Conservation (phyloP, 2,329 filamentous ascomycete species). For the Iodosphaeria phyllophila region DNA sequence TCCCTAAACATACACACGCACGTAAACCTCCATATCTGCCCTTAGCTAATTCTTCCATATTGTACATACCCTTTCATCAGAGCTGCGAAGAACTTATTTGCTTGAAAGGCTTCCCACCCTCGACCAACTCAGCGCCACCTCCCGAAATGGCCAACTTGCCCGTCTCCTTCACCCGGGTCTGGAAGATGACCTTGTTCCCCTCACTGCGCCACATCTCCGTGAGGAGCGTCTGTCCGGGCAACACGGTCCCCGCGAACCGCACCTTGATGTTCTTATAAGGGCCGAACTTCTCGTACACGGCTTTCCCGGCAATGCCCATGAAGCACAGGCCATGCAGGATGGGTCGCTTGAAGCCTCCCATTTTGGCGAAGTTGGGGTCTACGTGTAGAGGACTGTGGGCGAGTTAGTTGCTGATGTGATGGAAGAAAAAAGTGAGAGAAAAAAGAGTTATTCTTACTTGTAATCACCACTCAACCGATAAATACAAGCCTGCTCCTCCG, state of each 20-base stretch:
- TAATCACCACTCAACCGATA: constrained; percentile 90
- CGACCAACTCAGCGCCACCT: constrained; percentile 57
- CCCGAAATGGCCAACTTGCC: constrained; percentile 75
- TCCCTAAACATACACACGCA: too few species aligned
- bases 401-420: not conserved
- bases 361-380: constrained; percentile 83
- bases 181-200: constrained; percentile 61
- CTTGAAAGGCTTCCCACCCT: constrained; percentile 10
- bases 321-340: constrained; percentile 96
- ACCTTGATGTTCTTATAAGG: constrained; percentile 84
- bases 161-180: constrained; percentile 79
- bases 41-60: too few species aligned
- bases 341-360: constrained; percentile 84
- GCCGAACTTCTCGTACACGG: constrained; percentile 70
- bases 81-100: constrained; percentile 7
- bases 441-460: constrained; percentile 33
- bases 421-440: not conserved
- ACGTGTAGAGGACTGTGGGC: constrained; percentile 61
- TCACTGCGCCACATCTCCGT: constrained; percentile 97
- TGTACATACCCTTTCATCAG: constrained; percentile 1
- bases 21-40: too few species aligned
- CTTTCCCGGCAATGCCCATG: constrained; percentile 82
- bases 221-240: constrained; percentile 74
- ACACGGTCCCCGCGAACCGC: constrained; percentile 67
- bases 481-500: constrained; percentile 77